Base-by-base conservation (phyloP, 116 monocot genomes). In the Cymodocea nodosa region DNA sequence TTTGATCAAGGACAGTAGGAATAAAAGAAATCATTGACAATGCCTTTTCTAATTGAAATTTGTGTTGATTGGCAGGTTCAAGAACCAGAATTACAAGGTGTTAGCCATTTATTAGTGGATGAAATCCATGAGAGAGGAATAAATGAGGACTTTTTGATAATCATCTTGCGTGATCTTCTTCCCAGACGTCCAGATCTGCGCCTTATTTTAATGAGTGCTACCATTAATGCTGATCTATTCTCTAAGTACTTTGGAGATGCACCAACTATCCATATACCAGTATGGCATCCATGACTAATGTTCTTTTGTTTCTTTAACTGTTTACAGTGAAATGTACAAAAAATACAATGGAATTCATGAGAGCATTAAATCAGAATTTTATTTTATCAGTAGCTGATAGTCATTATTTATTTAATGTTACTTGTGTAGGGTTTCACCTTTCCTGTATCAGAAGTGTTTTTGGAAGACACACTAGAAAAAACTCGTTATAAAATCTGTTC, bases 101-200 rank as follows among this genome's bases (percentile, higher is more conserved):
- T 91, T 36, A 91, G 76, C 68, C 87, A 97, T 82, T 66, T 97
- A 67, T 60, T 97, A 52, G 82, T 97, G 62, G 95, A 97, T 85
- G 95, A 97, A 82, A 97, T 97, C 73, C 95, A 97, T 83, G 95
- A 97, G 77, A 83, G 95, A 73, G 95, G 95, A 68, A 88, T 91
- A 83, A 88, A 97, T 77, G 95, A 97, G 83, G 95, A 97, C 69
- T 97, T 97, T 65, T 85, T 97, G 50, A 87, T 97, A 34, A 97
- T 97, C 59, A 91, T 97, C 71, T 74, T 90, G 54, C 87, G 81
- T 34, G 88, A 97, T 71, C 87, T 97, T 67, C 91, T 97, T 74
- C 78, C 88, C 51, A 79, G 79, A 3, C 81, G 95, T 51, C 95
- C 95, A 56, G 81, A 97, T 66, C 76, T 97, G 56, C 87, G 87